Base-by-base conservation (phyloP, 108 stramenopile species). In the Skeletonema marinoi region DNA sequence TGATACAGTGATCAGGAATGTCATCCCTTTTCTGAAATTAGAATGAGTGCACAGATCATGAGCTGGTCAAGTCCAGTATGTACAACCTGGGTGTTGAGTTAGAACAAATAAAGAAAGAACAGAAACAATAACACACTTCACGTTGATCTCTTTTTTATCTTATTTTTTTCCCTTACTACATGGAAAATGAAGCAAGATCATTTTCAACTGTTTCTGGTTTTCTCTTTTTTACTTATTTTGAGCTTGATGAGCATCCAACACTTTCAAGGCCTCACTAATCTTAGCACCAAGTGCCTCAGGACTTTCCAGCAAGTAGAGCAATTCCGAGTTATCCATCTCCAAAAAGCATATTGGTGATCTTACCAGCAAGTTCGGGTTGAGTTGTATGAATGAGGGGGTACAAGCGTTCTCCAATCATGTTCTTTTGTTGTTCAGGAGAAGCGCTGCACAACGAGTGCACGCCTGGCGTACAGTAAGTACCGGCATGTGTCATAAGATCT, bases 261-360 rank as follows among this genome's bases (percentile, higher is more conserved):
- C 98, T 80, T 95, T 94, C 29, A 98, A 82, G 6, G 99, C 99
- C 86, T 98, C 98, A 16, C 87, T 73, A 78, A 99, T 97, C 87
- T 98, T 98, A 33, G 95, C 78, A 32, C 86, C 78, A 19, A 99
- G 87, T 3, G 97, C 95, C 71, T 98, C 99, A 32, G 99, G 99
- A 65, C 96, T 96, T 81, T 99, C 98, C 56, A 99, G 86, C 30
- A 99, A 77, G 78, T 98, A 96, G 60, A 99, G 90, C 70, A 99
- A 86, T 70, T 99, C 99, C 1, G 94, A 90, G 79, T 98, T 98
- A 86, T 98, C 98, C 99, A 98, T 98, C 87, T 99, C 98, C 67
- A 99, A 87, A 87, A 60, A 99, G 90, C 99, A 99, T 99, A 71
- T 98, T 98, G 16, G 98, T 98, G 81, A 99, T 98, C 88, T 99